Base-by-base conservation (phyloP, 2,329 filamentous ascomycete genomes). In the Calonectria pauciramosa region DNA sequence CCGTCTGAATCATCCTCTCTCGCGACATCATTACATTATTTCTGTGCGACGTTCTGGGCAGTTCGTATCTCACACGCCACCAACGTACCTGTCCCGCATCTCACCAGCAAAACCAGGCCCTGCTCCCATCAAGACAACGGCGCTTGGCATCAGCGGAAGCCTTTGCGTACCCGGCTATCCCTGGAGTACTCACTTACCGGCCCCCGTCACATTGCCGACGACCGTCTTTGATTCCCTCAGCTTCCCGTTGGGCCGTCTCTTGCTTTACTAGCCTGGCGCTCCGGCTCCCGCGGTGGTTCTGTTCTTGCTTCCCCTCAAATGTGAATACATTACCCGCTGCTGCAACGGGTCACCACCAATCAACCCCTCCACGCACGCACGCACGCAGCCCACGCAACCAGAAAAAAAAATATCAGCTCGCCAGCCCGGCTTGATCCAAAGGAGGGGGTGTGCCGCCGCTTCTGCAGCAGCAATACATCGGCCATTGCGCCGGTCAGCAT, bases 371-470 rank as follows among this genome's bases (percentile, higher is more conserved):
- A 73, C 77, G 74, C 64, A 76, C 68, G 59, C 54, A 72, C 76
- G 68, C 71, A 74, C 76, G 75, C 75, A 77, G 70, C 56, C 20
- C 72, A 74, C 73, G 67, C 75, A 80, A 66, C 56, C 69, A 65
- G 63, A 76, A 75, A 38, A 30, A 60, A 60, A 63, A 63, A 20
- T 20, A 75, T 70, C 74, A 79, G 73, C 73, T 68, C 76, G 65
- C 77, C 67, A 74, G 68, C 74, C 72, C 73, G 77, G 73, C 65
- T 77, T 59, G 36, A 75, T 59, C 56, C 72, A 73, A 79, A 78
- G 75, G 79, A 80, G 80, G 77, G 77, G 76, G 80, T 77, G 74
- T 72, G 78, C 73, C 73, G 76, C 72, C 78, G 79, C 77, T 77
- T 80, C 80, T 81, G 76, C 77, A 72, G 73, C 72, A 79, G 73